These are phyloP conservation scores for Pseudogymnoascus sp. DNA, from an alignment of 2,329 filamentous ascomycete genomes.

Conservation along the genomic window DNA sequence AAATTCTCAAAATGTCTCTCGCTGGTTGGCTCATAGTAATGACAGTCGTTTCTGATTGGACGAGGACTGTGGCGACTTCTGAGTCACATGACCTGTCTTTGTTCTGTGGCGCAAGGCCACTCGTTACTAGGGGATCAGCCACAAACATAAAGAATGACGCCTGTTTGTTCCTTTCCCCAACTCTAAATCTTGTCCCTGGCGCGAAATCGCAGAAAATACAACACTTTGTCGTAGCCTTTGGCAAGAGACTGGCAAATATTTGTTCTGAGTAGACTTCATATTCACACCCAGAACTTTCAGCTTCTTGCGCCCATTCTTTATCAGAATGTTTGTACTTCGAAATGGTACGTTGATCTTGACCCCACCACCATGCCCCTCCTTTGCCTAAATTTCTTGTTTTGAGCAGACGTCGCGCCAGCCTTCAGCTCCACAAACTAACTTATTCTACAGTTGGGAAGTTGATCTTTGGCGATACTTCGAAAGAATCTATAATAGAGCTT, in stretches of 20 bases:
- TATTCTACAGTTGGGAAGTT: slow-evolving; percentile 68
- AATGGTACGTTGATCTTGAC: slow-evolving; percentile 37
- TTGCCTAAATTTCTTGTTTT: slow-evolving; percentile 14
- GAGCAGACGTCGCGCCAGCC: slow-evolving; percentile 17
- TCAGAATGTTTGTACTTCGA: slow-evolving; percentile 47
- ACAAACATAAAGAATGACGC: slow-evolving; percentile 10
- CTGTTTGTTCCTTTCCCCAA: slow-evolving; percentile 8
- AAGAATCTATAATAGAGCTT: slow-evolving; percentile 90
- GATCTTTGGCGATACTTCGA: slow-evolving; percentile 70
- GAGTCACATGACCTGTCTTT: slow-evolving; percentile 8
- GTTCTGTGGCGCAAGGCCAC: slow-evolving; percentile 1
- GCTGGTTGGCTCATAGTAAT: background rate
- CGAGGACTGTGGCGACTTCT: background rate
- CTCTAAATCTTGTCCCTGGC: slow-evolving; percentile 2
- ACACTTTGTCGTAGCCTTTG: slow-evolving; percentile 1
- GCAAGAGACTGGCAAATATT: slow-evolving; percentile 7
- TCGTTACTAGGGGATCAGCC: slow-evolving; percentile 7
- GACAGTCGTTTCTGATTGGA: background rate
- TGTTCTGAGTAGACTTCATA: slow-evolving; percentile 4
- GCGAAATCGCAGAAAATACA: background rate
- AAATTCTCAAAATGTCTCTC: background rate
- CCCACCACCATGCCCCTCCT: slow-evolving; percentile 16
- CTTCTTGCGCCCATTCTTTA: background rate
- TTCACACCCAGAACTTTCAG: background rate
- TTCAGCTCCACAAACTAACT: slow-evolving; percentile 8